phyloP scores from a whole-genome alignment of 495 filamentous ascomycete genomes.

The Daldinia concentrica region DNA sequence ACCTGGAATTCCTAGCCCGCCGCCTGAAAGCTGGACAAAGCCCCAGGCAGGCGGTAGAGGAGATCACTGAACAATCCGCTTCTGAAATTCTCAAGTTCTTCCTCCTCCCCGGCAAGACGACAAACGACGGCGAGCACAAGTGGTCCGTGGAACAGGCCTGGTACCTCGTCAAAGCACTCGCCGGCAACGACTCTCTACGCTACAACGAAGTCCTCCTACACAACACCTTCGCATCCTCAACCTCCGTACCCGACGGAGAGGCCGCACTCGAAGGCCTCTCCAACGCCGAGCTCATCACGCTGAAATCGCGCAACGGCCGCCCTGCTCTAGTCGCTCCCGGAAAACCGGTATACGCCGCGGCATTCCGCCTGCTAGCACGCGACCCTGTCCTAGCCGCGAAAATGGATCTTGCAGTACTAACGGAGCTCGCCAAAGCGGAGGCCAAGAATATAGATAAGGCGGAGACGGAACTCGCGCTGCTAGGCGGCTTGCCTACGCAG shows the following conservation, averaged over 20 bases:
- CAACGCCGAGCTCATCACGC: slow-evolving; percentile 85
- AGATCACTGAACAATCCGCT: slow-evolving; percentile 87
- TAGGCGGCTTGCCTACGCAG: slow-evolving; percentile 68
- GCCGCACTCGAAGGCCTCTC: slow-evolving; percentile 78
- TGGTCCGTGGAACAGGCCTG: slow-evolving; percentile 91
- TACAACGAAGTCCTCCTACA: slow-evolving; percentile 86
- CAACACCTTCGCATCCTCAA: slow-evolving; percentile 71
- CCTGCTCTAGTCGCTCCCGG: slow-evolving; percentile 80
- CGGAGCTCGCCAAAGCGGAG: slow-evolving; percentile 74
- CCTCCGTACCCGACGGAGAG: slow-evolving; percentile 65
- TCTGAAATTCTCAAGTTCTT: slow-evolving; percentile 95
- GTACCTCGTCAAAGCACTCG: slow-evolving; percentile 81
- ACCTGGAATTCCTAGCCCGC: slow-evolving; percentile 90
- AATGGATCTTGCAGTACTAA: slow-evolving; percentile 76
- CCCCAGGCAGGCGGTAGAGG: slow-evolving; percentile 81
- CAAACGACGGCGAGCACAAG: slow-evolving; percentile 57
- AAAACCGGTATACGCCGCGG: slow-evolving; percentile 86
- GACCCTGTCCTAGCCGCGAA: slow-evolving; percentile 77
- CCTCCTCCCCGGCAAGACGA: slow-evolving; percentile 63
- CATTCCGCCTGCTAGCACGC: slow-evolving; percentile 73
- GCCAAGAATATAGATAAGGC: slow-evolving; percentile 77
- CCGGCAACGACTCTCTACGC: slow-evolving; percentile 65
- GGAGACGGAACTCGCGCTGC: slow-evolving; percentile 77
- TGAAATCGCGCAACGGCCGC: slow-evolving; percentile 76
- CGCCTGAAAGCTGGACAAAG: slow-evolving; percentile 91